phyloP scores from a whole-genome alignment of 2,329 filamentous ascomycete genomes.

The Teratosphaeria gauchensis region DNA sequence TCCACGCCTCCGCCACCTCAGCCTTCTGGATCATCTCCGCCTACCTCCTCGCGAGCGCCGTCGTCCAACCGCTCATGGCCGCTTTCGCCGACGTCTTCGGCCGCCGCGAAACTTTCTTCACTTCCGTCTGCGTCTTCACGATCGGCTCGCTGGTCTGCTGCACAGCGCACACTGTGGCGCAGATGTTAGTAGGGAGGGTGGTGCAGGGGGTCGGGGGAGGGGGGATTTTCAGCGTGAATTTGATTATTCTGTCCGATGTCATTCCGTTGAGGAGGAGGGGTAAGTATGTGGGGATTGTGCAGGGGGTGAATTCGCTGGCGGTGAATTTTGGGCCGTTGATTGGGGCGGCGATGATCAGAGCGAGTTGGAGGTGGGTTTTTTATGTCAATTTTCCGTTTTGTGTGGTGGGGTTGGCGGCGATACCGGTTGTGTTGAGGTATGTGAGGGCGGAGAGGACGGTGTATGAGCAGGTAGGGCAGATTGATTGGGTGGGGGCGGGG shows the following conservation, averaged over 20 bases:
- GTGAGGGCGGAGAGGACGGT: conserved; percentile 26
- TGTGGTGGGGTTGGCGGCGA: conserved; percentile 20
- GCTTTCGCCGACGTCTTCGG: conserved; percentile 40
- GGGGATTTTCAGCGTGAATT: conserved; percentile 33
- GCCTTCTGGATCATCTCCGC: conserved; percentile 43
- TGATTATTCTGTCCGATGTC: conserved; percentile 35
- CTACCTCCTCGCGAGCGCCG: conserved; percentile 37
- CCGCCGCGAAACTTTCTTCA: conserved; percentile 35
- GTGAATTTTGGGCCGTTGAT: conserved; percentile 26
- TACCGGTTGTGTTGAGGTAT: conserved; percentile 42
- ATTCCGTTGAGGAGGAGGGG: conserved; percentile 19
- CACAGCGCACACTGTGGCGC: conserved; percentile 29
- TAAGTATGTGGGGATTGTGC: conserved; percentile 16
- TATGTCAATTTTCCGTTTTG: conserved; percentile 31
- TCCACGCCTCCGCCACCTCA: conserved; percentile 11
- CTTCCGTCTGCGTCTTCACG: conserved; percentile 34
- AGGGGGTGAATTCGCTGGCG: conserved; percentile 24
- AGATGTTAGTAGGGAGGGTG: conserved; percentile 37
- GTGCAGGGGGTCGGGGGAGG: conserved; percentile 39
- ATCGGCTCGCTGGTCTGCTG: conserved; percentile 37
- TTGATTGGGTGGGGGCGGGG: conserved; percentile 18
- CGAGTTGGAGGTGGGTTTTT: conserved; percentile 28
- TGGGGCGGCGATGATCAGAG: conserved; percentile 19
- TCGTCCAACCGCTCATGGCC: conserved; percentile 35
- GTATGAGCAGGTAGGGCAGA: conserved; percentile 9